Evolutionary conservation across 2,329 filamentous ascomycete genomes (phyloP).

Genomic region (Rasamsonia emersonii): DNA sequence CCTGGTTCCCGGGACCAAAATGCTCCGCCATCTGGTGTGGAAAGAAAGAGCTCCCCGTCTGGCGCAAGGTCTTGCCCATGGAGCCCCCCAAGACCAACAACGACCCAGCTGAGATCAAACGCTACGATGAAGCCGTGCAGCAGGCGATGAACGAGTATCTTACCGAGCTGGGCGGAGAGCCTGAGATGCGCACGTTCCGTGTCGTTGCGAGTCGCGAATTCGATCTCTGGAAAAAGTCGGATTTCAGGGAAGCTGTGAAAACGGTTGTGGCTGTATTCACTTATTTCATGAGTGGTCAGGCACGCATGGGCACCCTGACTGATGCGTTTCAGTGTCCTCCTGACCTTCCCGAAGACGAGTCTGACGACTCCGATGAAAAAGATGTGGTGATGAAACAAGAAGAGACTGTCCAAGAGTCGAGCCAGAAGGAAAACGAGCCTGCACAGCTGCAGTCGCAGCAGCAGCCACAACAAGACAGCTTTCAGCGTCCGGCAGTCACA

Average conservation of each 20-base stretch:
- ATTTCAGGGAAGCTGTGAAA: slow-evolving; percentile 13
- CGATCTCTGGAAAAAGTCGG: slow-evolving; percentile 16
- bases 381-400: slow-evolving; percentile 3
- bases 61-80: slow-evolving; percentile 12
- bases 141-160: slow-evolving; percentile 11
- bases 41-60: slow-evolving; percentile 11
- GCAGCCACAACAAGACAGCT: too few species aligned
- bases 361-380: slow-evolving; percentile 3
- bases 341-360: slow-evolving; percentile 9
- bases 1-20: slow-evolving; percentile 19
- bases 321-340: slow-evolving; percentile 13
- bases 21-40: slow-evolving; percentile 17
- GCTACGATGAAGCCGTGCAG: slow-evolving; percentile 11
- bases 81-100: too few species aligned
- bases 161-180: slow-evolving; percentile 11
- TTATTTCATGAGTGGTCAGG: slow-evolving; percentile 21
- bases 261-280: slow-evolving; percentile 14
- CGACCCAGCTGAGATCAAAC: too few species aligned
- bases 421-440: too few species aligned
- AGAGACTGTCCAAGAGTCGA: neutral
- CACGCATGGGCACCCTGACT: slow-evolving; percentile 17
- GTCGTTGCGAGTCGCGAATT: slow-evolving; percentile 19
- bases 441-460: too few species aligned
- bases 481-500: too few species aligned
- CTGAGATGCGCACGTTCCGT: slow-evolving; percentile 13